Percentiles rank a stretch among this genome's conserved stretches.
phyloP scores from a whole-genome alignment of 2,329 filamentous ascomycete genomes.

The Boeremia lycopersici region DNA sequence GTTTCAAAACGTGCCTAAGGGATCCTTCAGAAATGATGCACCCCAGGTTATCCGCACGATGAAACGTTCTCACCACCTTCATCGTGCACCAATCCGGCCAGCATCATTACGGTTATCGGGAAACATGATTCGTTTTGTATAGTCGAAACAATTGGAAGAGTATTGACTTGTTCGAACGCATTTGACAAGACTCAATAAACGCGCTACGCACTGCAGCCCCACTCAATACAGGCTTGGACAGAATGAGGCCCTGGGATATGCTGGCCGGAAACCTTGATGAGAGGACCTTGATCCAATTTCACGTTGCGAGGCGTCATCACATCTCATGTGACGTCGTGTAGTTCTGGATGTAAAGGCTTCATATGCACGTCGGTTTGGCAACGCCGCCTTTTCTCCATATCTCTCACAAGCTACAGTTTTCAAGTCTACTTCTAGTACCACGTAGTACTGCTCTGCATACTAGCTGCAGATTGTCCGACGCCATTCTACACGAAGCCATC shows the following conservation, averaged over 20 bases:
- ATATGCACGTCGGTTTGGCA: neutral
- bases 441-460: neutral
- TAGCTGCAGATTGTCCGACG: neutral
- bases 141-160: neutral
- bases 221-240: neutral
- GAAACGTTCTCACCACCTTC: neutral
- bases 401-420: neutral
- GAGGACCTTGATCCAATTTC: neutral
- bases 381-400: neutral
- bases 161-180: neutral
- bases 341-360: neutral
- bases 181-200: neutral
- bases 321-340: conserved; percentile 6
- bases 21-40: neutral
- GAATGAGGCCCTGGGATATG: conserved; percentile 1
- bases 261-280: neutral
- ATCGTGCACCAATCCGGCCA: neutral
- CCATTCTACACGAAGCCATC: neutral
- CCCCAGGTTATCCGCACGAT: neutral
- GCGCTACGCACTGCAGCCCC: neutral
- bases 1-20: conserved; percentile 15
- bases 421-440: neutral
- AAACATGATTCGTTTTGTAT: neutral
- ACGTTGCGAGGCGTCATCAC: neutral
- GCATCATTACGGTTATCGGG: neutral